These are phyloP conservation scores for Yamadazyma endophytica DNA, from an alignment of 805 yeast genomes.

Conservation along the genomic window DNA sequence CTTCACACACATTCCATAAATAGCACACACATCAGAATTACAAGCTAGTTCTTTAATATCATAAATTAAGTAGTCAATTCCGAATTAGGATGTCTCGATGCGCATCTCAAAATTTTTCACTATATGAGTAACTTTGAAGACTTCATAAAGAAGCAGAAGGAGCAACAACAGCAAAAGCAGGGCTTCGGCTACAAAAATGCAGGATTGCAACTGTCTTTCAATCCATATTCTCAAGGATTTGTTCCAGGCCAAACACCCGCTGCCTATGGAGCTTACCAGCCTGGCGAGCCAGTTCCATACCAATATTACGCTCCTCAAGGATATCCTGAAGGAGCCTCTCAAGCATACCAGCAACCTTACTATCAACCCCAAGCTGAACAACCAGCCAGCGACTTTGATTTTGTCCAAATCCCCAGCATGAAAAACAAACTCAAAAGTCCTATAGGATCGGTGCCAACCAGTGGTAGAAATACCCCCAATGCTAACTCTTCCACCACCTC, in stretches of 20 bases:
- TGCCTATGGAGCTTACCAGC: constrained; percentile 1
- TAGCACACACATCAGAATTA: too few relatives aligned
- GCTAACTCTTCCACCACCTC: constrained; percentile 61
- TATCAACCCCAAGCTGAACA: constrained; percentile 1
- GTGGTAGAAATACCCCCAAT: constrained; percentile 34
- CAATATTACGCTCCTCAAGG: constrained; percentile 4
- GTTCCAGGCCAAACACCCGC: constrained; percentile 6
- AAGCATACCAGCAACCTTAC: constrained; percentile 2
- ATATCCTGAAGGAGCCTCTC: constrained; percentile 4
- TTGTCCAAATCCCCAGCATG: too few relatives aligned
- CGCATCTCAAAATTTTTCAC: too few relatives aligned
- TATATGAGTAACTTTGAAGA: constrained; percentile 45
- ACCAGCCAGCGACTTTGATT: too few relatives aligned
- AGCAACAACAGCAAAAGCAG: constrained; percentile 24
- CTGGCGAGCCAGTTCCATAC: not conserved
- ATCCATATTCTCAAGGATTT: constrained; percentile 13
- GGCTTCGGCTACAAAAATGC: constrained; percentile 24
- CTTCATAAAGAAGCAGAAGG: constrained; percentile 44
- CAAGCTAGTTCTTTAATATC: too few relatives aligned
- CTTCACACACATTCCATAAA: too few relatives aligned
- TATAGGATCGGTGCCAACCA: constrained; percentile 25
- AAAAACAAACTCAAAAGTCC: constrained; percentile 19
- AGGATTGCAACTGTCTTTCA: constrained; percentile 6
- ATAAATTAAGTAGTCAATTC: not conserved
- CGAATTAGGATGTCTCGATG: constrained; percentile 1